Percentiles rank a stretch among this genome's conserved stretches.
Conservation (phyloP, 331 rosid species). For the Rhamnella rubrinervis region DNA sequence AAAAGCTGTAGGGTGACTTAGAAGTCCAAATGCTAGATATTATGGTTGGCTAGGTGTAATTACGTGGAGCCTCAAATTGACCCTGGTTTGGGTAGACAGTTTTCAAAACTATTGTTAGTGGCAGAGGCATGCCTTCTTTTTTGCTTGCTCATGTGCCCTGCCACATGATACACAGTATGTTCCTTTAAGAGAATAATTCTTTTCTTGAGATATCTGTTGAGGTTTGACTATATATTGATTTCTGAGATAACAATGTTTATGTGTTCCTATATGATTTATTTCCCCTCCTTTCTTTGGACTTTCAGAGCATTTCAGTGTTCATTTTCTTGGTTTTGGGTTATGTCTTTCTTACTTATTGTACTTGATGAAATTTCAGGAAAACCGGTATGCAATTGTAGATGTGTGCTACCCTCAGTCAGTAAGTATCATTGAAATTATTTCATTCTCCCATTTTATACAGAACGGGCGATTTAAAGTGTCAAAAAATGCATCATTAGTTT, state of each 20-base stretch:
- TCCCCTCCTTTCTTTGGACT: not conserved
- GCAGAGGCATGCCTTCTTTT: not conserved
- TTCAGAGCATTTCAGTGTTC: conserved; percentile 1
- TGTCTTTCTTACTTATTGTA: conserved; percentile 24
- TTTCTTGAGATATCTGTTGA: too few species aligned
- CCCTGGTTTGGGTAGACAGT: not conserved
- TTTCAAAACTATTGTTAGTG: not conserved
- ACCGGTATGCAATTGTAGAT: conserved; percentile 87
- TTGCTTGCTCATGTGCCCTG: too few species aligned
- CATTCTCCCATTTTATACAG: conserved; percentile 13
- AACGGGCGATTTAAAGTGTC: not conserved
- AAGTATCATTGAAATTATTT: conserved; percentile 37
- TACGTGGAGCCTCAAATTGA: too few species aligned
- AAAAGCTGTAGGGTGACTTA: not conserved
- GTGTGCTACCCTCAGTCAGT: conserved; percentile 92
- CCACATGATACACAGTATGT: too few species aligned
- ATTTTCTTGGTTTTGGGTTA: conserved; percentile 16
- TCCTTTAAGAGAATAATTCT: too few species aligned
- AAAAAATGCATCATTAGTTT: conserved; percentile 6
- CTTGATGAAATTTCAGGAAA: conserved; percentile 69
- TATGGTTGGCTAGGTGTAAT: too few species aligned
- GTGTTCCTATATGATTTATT: not conserved
- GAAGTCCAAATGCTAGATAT: not conserved
- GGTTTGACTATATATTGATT: not conserved
- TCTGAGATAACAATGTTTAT: not conserved